Evolutionary conservation across 1,139 yeast species (phyloP).

Genomic region (Geotrichum macrosporum): DNA sequence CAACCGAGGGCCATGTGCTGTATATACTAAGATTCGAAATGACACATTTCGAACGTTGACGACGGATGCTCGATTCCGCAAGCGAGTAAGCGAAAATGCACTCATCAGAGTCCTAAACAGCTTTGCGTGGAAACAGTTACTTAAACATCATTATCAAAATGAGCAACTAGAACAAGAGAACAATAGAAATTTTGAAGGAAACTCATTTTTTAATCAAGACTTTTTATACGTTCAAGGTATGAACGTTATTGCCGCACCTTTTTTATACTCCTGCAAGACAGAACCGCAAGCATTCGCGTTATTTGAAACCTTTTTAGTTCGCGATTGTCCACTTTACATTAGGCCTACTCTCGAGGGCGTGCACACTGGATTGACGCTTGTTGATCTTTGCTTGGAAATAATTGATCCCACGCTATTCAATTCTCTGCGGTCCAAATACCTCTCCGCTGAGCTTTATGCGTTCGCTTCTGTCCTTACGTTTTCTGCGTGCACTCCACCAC

Average conservation of each 20-base stretch:
- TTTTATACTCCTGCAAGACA: conserved; percentile 67
- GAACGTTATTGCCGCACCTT: conserved; percentile 84
- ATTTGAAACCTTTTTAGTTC: conserved; percentile 53
- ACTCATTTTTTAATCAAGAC: conserved; percentile 15
- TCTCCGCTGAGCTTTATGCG: conserved; percentile 81
- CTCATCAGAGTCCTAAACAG: conserved; percentile 67
- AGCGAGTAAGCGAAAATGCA: conserved; percentile 62
- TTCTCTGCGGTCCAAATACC: conserved; percentile 56
- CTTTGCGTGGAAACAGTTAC: conserved; percentile 51
- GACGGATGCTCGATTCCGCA: conserved; percentile 64
- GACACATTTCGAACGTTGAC: conserved; percentile 85
- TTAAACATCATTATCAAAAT: conserved; percentile 15
- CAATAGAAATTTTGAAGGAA: conserved; percentile 1
- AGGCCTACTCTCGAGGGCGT: conserved; percentile 79
- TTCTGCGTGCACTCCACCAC: conserved; percentile 87
- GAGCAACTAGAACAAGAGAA: conserved; percentile 2
- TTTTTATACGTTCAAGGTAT: conserved; percentile 76
- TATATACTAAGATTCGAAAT: conserved; percentile 69
- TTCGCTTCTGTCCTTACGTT: conserved; percentile 83
- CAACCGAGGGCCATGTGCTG: conserved; percentile 51
- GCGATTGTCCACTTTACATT: conserved; percentile 72
- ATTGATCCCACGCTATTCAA: conserved; percentile 70
- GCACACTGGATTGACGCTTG: conserved; percentile 61
- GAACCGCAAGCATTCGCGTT: conserved; percentile 85
- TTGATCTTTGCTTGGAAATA: conserved; percentile 64